These are phyloP conservation scores for Porogramme epimiltina DNA, from an alignment of 1,284 basidiomycete species.

Conservation along the genomic window DNA sequence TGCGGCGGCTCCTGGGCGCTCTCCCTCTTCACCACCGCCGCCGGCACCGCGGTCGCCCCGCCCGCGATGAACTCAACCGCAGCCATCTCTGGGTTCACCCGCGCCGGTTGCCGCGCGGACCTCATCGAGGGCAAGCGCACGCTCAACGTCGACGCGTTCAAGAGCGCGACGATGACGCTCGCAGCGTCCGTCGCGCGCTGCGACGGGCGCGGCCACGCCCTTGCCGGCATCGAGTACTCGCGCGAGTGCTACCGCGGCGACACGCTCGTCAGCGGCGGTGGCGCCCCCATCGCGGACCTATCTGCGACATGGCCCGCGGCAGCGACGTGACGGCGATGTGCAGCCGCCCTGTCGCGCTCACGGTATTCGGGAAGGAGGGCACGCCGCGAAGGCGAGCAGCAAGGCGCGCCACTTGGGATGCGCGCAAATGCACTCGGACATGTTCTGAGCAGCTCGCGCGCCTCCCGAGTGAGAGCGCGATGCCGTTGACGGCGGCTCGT, in stretches of 20 bases:
- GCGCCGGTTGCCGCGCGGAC: conserved; percentile 3
- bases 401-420: conserved; percentile 20
- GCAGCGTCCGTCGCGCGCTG: conserved; percentile 23
- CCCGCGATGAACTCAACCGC: conserved; percentile 6
- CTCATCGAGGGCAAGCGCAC: conserved; percentile 14
- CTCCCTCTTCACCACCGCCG: conserved; percentile 15
- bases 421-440: conserved; percentile 13
- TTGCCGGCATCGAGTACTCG: conserved; percentile 29
- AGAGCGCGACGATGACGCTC: conserved; percentile 24
- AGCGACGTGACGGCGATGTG: conserved; percentile 17
- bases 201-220: conserved; percentile 21
- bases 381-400: not conserved
- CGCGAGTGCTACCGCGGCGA: conserved; percentile 31
- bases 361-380: conserved; percentile 16
- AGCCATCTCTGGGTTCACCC: conserved; percentile 16
- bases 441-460: conserved; percentile 10
- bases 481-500: conserved; percentile 18
- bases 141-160: conserved; percentile 26
- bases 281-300: conserved; percentile 15
- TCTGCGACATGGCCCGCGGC: conserved; percentile 27
- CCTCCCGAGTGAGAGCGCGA: not conserved
- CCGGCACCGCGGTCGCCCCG: conserved; percentile 3
- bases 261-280: conserved; percentile 23
- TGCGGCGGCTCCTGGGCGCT: conserved; percentile 28
- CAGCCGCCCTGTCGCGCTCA: conserved; percentile 26